Evolutionary conservation across 192 early-diverging fungal genomes (phyloP), one percentile per base, ranked within the genome.

Genomic region (Umbelopsis sp.): DNA sequence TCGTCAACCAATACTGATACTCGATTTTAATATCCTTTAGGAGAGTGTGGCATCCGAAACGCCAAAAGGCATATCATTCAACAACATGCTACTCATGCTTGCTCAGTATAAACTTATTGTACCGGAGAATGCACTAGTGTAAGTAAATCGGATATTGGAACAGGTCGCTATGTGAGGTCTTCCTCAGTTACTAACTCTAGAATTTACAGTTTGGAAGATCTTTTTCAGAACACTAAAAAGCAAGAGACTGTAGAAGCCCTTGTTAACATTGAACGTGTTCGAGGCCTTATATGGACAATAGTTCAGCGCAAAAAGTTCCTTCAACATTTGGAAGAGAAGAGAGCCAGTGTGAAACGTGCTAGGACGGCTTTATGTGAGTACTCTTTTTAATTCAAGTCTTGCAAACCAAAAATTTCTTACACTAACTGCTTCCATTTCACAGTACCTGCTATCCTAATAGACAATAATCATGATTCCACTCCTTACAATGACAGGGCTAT

Each of bases 101-200:
- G 87, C 85, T 14, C 83, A 88, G 54, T 77, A 81, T 76, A 86
- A 86, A 68, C 56, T 88, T 25, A 82, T 85, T 54, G 77, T 83
- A 62, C 82, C 84, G 47, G 87, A 88, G n/a, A 74, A 85, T 54
- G 81, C 82, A 4, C 73, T 88, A 32, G 25, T 79, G 82, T 83
- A 78, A 78, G 79, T 12, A 68, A 62, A 24, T 22, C 38, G 1
- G 7, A 32, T 26, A 0, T 6, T 0, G 0, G 8, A 26, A 1
- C 6, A 22, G 6, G 11, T 34, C 1, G 17, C 12, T 34, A 20
- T 29, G 31, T 8, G 4, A 16, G 34, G 45, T 56, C 66, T 67
- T 25, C 36, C 32, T 24, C 16, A 14, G 20, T 49, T 44, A 49
- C 14, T 24, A 2, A 65, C 45, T 22, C 7, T 11, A 1, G 38